phyloP scores from a whole-genome alignment of 176 grass and related monocot species.

The Eragrostis nindensis region DNA sequence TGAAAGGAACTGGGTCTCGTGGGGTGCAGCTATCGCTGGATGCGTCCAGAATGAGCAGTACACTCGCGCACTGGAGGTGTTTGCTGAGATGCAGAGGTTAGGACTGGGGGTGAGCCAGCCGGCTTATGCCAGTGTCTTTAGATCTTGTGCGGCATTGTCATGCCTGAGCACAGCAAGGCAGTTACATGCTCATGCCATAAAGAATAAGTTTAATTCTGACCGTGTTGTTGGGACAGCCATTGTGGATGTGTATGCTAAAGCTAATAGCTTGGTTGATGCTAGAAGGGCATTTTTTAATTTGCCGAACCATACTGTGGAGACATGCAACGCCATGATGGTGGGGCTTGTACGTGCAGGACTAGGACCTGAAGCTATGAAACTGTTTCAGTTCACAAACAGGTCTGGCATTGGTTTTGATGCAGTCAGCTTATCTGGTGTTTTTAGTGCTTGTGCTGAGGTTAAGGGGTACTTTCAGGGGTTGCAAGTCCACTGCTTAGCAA shows the following conservation, averaged over 20 bases:
- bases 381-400: conserved; percentile 68
- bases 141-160: conserved; percentile 58
- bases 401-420: conserved; percentile 62
- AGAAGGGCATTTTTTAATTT: conserved; percentile 65
- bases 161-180: conserved; percentile 53
- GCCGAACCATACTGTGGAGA: conserved; percentile 54
- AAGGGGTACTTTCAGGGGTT: conserved; percentile 63
- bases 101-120: conserved; percentile 67
- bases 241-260: conserved; percentile 81
- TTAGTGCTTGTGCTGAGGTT: conserved; percentile 71
- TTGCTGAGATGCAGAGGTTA: conserved; percentile 73
- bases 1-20: conserved; percentile 80
- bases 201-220: conserved; percentile 68
- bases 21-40: conserved; percentile 64
- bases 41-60: conserved; percentile 72
- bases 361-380: conserved; percentile 55
- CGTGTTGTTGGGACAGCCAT: conserved; percentile 79
- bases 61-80: conserved; percentile 54
- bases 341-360: conserved; percentile 63
- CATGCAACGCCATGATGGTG: conserved; percentile 90
- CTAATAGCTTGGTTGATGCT: conserved; percentile 63
- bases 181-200: conserved; percentile 83
- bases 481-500: conserved; percentile 69
- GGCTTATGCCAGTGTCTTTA: conserved; percentile 82
- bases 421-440: conserved; percentile 76